Evolutionary conservation across 805 yeast species (phyloP), one percentile per base, ranked within the genome.

Genomic region (Saccharomycodes ludwigii): DNA sequence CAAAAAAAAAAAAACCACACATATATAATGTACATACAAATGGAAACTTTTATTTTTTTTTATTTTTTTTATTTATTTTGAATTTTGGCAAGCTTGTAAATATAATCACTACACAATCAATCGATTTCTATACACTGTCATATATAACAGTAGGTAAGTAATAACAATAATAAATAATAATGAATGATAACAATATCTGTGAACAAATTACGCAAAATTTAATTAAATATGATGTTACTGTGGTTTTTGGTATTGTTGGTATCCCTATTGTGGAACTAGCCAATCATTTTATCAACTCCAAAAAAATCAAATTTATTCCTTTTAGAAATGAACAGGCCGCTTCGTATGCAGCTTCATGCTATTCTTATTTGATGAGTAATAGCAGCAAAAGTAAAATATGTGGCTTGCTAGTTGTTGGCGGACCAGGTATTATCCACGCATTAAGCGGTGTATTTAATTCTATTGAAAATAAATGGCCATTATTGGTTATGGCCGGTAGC

Each of bases 251-350:
- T 3, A 63, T 77, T 17, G 85, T 78, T 4, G 86, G 85, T 0
- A 77, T 77, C 28, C 86, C 86, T 1, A 73, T 77, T 7, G 79
- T 77, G 10, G 82, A 77, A 35, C 68, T 60, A 36, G 84, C 83
- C 12, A 77, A 76, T 34, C 70, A 75, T 1, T 57, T 71, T 38
- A 68, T 73, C 14, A 54, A 52, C 6, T 48, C 53, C 11, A 80
- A 76, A 1, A 30, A 30, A 15, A 66, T 78, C 36, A 53, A 57
- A 34, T 77, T 77, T 48, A 50, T 76, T 24, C 47, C 75, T 1
- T 76, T 76, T 47, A 58, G 85, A 37, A 77, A 77, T 49, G 85
- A 77, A 46, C 85, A 77, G 43, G 63, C 78, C 11, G 85, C 86
- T 0, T 70, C 82, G 0, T 76, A 77, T 42, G 86, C 86, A 3